Percentiles rank a stretch among this genome's conserved stretches.
Conservation (phyloP, 345 rosid species). For the Eucalyptus regnans region DNA sequence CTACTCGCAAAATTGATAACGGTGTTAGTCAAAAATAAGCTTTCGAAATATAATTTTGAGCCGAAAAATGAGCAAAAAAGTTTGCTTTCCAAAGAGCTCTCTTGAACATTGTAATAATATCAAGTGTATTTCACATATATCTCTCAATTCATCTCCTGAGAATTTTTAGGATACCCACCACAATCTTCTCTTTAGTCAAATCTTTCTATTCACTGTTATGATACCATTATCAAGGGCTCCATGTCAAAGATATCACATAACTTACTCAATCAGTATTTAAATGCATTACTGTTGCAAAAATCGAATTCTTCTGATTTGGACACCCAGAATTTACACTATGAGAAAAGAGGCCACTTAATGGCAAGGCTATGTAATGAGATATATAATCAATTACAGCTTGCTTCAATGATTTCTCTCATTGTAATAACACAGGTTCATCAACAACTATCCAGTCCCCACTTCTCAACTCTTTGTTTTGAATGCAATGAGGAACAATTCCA, state of each 20-base stretch:
- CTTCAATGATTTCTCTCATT: conserved; percentile 31
- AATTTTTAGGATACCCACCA: background rate
- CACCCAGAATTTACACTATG: background rate
- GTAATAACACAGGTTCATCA: conserved; percentile 42
- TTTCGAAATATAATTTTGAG: background rate
- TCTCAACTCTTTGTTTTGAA: background rate
- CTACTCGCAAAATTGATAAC: background rate
- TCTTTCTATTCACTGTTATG: background rate
- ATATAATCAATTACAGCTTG: conserved; percentile 14
- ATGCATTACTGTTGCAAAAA: background rate
- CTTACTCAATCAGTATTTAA: background rate
- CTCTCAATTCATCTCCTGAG: background rate
- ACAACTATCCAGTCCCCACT: conserved; percentile 32
- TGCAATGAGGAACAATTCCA: background rate
- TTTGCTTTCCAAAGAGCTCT: background rate
- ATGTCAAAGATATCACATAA: background rate
- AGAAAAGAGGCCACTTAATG: background rate
- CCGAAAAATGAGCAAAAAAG: background rate
- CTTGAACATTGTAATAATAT: background rate
- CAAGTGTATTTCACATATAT: background rate
- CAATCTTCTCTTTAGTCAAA: background rate
- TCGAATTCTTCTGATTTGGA: background rate
- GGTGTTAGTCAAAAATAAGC: background rate
- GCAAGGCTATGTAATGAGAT: conserved; percentile 8
- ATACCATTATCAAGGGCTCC: background rate